A percentile compares a stretch with the other conserved stretches of the same genome.
These are phyloP conservation scores for Senna siamea DNA, from an alignment of 306 rosid genomes.

Conservation along the genomic window DNA sequence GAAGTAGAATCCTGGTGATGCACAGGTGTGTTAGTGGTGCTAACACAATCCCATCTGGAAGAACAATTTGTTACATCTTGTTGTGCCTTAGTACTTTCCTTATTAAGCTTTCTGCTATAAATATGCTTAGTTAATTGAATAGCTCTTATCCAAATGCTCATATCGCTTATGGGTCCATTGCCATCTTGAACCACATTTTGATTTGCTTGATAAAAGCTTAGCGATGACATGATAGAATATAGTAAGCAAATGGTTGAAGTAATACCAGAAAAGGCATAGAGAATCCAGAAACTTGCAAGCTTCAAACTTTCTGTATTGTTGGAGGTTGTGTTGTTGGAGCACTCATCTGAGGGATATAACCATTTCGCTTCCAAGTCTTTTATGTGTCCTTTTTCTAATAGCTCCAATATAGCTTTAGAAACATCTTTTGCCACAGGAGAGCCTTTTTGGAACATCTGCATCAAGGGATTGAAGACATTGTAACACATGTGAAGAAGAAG, in stretches of 20 bases:
- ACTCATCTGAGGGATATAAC: constrained; percentile 36
- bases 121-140: constrained; percentile 29
- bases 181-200: constrained; percentile 30
- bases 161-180: neutral
- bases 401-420: constrained; percentile 56
- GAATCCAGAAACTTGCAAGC: constrained; percentile 59
- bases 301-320: constrained; percentile 39
- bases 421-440: constrained; percentile 69
- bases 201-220: constrained; percentile 4
- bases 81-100: neutral
- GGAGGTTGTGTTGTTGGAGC: constrained; percentile 36
- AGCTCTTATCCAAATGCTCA: constrained; percentile 30
- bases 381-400: constrained; percentile 51
- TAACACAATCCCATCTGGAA: constrained; percentile 11
- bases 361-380: constrained; percentile 46
- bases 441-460: constrained; percentile 75
- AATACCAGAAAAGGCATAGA: constrained; percentile 56
- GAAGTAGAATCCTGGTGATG: constrained; percentile 16
- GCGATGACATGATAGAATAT: constrained; percentile 33
- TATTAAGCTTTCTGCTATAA: constrained; percentile 22
- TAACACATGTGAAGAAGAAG: too few relatives aligned
- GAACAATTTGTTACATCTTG: constrained; percentile 29
- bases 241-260: constrained; percentile 59
- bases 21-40: neutral
- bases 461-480: constrained; percentile 5